phyloP scores from a whole-genome alignment of 129 eudicot genomes.

The Glebionis coronaria region DNA sequence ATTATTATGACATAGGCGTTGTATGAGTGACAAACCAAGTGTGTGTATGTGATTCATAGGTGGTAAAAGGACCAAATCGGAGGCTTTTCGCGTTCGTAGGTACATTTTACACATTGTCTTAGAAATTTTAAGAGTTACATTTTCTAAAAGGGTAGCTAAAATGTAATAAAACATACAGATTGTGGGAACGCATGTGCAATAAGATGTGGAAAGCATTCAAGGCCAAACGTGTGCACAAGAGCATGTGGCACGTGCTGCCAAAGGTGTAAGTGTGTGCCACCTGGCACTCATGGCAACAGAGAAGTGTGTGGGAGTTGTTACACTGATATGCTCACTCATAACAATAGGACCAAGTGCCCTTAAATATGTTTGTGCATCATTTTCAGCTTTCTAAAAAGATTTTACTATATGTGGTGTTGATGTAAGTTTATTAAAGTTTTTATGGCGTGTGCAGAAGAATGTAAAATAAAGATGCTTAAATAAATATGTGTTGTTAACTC shows the following conservation, averaged over 20 bases:
- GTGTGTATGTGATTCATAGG: conserved; percentile 24
- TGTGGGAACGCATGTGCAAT: conserved; percentile 44
- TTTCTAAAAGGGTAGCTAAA: neutral
- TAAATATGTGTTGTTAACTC: too few species aligned
- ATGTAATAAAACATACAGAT: conserved; percentile 33
- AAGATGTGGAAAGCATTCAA: conserved; percentile 63
- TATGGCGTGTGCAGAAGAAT: neutral
- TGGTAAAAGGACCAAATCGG: conserved; percentile 54
- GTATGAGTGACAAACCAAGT: neutral
- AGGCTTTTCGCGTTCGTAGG: conserved; percentile 53
- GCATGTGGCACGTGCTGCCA: conserved; percentile 81
- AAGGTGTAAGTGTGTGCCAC: conserved; percentile 83
- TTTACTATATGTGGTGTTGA: neutral
- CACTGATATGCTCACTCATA: conserved; percentile 84
- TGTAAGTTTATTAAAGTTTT: conserved; percentile 1
- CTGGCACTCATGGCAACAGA: conserved; percentile 73
- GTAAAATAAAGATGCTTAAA: too few species aligned
- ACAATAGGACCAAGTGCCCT: conserved; percentile 69
- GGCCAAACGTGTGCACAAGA: conserved; percentile 70
- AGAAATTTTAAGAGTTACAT: neutral
- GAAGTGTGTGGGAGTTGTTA: conserved; percentile 73
- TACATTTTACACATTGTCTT: neutral
- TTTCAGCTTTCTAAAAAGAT: neutral
- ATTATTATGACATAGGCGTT: too few species aligned
- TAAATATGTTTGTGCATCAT: conserved; percentile 1